Evolutionary conservation across 1,284 basidiomycete species (phyloP).

Genomic region (Naganishia sp.): DNA sequence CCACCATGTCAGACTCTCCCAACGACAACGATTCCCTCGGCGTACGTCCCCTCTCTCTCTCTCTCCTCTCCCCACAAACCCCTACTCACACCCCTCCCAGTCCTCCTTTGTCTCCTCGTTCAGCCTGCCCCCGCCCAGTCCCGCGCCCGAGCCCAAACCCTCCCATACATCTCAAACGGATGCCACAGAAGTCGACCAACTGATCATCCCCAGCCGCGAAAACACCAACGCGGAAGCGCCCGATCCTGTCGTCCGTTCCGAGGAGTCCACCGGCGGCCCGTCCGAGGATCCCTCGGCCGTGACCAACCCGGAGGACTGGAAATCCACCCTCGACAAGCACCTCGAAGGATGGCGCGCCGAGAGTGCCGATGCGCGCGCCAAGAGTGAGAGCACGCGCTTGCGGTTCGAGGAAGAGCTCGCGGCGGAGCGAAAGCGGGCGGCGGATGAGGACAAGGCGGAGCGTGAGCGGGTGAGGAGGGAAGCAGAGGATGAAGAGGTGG

Average conservation of each 20-base stretch:
- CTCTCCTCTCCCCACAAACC: background rate
- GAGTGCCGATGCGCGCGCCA: conserved; percentile 70
- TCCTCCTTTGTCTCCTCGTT: conserved; percentile 51
- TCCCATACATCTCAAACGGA: conserved; percentile 21
- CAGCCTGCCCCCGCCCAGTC: conserved; percentile 44
- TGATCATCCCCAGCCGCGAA: conserved; percentile 30
- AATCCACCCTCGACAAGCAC: conserved; percentile 68
- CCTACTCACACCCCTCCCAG: conserved; percentile 20
- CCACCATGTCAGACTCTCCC: background rate
- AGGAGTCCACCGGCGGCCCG: background rate
- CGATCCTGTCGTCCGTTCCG: conserved; percentile 17
- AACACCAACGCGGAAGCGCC: conserved; percentile 30
- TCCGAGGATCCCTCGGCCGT: conserved; percentile 35
- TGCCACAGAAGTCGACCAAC: conserved; percentile 5
- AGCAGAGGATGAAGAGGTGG: conserved; percentile 38
- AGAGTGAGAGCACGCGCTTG: conserved; percentile 70
- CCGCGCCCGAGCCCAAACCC: conserved; percentile 27
- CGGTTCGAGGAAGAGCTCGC: conserved; percentile 62
- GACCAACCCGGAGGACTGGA: conserved; percentile 55
- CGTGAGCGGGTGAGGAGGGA: conserved; percentile 39
- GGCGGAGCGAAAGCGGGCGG: conserved; percentile 36
- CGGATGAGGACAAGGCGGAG: conserved; percentile 35
- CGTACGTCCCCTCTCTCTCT: conserved; percentile 8
- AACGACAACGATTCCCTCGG: conserved; percentile 29
- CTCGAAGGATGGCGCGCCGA: conserved; percentile 70